Evolutionary conservation across 2,329 filamentous ascomycete genomes (phyloP).

Genomic region (Acrocalymma vagum): DNA sequence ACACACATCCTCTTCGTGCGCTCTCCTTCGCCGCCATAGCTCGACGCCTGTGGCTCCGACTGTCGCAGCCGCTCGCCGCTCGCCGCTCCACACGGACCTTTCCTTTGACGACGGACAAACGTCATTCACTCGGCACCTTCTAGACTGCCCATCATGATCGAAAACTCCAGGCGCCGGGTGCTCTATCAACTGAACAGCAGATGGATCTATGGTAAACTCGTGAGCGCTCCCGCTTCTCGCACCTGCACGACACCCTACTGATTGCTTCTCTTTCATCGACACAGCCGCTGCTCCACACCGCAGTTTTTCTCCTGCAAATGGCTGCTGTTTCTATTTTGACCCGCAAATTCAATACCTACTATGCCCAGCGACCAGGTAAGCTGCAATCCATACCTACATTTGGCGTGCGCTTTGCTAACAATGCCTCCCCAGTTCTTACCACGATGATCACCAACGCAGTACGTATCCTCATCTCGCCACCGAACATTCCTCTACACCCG

Average conservation of each 20-base stretch:
- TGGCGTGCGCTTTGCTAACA: slow-evolving; percentile 19
- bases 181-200: slow-evolving; percentile 73
- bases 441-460: slow-evolving; percentile 99
- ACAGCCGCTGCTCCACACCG: slow-evolving; percentile 85
- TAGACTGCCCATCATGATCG: slow-evolving; percentile 41
- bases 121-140: slow-evolving; percentile 34
- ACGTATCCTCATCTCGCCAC: slow-evolving; percentile 46
- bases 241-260: slow-evolving; percentile 7
- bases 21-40: neutral
- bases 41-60: slow-evolving; percentile 16
- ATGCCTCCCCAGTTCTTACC: slow-evolving; percentile 76
- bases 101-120: slow-evolving; percentile 31
- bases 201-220: slow-evolving; percentile 77
- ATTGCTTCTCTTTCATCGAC: slow-evolving; percentile 15
- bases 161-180: slow-evolving; percentile 63
- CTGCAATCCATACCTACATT: neutral
- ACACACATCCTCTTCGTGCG: neutral
- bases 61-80: too few species aligned
- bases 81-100: too few species aligned
- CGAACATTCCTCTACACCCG: slow-evolving; percentile 8
- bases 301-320: slow-evolving; percentile 90
- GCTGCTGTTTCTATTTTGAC: slow-evolving; percentile 82
- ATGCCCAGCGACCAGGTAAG: slow-evolving; percentile 85
- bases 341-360: slow-evolving; percentile 91
- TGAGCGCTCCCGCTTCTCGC: slow-evolving; percentile 54